Conservation (phyloP, 2,329 filamentous ascomycete species). For the Venturia asperata region DNA sequence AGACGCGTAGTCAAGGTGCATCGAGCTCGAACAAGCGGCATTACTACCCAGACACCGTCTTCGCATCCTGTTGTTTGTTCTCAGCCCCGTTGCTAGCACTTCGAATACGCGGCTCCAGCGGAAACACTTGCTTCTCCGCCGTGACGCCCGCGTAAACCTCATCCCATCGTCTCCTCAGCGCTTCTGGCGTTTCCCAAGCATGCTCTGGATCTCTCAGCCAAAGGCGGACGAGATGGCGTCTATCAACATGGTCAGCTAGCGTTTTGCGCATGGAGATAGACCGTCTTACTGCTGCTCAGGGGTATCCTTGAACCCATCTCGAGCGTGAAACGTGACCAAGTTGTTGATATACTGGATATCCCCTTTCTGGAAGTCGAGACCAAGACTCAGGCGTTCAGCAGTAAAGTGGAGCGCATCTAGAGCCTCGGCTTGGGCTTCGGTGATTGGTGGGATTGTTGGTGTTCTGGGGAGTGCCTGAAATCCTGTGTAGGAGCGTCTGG, state of each 20-base stretch:
- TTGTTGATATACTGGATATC: constrained; percentile 48
- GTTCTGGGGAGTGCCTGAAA: constrained; percentile 50
- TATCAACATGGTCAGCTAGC: not conserved
- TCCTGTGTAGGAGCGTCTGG: constrained; percentile 37
- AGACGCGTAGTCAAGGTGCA: no score
- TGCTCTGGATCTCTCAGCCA: constrained; percentile 44
- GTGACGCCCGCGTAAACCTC: constrained; percentile 48
- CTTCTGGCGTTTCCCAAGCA: constrained; percentile 39
- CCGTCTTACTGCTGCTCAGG: constrained; percentile 16
- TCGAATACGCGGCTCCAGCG: constrained; percentile 47
- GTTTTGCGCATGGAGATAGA: not conserved
- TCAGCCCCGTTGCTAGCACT: constrained; percentile 27
- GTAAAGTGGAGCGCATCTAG: constrained; percentile 40
- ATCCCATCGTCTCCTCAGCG: constrained; percentile 42
- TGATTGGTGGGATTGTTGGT: constrained; percentile 47
- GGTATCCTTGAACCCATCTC: constrained; percentile 40
- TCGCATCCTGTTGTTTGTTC: not conserved
- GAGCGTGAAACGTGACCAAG: constrained; percentile 43
- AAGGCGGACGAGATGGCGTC: constrained; percentile 41
- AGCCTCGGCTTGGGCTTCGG: constrained; percentile 39
- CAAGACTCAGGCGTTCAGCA: constrained; percentile 33
- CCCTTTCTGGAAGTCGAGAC: constrained; percentile 34
- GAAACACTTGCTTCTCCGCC: constrained; percentile 48
- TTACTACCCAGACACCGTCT: not conserved
- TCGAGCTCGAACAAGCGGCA: not conserved